Conservation (phyloP, 106 monocot genomes). For the Narthecium ossifragum region DNA sequence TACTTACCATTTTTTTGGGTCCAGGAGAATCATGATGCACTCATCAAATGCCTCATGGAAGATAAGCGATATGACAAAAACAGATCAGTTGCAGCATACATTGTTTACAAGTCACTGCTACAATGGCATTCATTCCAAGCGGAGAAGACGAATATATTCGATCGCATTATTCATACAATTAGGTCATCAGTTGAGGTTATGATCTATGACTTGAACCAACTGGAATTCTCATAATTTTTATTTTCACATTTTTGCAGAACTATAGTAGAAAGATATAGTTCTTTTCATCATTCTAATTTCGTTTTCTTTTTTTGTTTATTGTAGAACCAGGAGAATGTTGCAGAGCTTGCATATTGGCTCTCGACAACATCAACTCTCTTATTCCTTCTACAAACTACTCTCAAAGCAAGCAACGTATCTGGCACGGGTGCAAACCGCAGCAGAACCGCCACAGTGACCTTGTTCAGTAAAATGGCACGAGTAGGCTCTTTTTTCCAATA, state of each 20-base stretch:
- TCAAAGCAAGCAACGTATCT: slow-evolving; percentile 66
- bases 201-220: background rate
- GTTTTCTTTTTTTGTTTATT: background rate
- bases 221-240: background rate
- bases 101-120: slow-evolving; percentile 81
- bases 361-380: slow-evolving; percentile 80
- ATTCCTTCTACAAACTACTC: slow-evolving; percentile 77
- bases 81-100: slow-evolving; percentile 60
- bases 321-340: slow-evolving; percentile 59
- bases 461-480: slow-evolving; percentile 63
- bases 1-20: too few relatives aligned
- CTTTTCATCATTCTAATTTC: background rate
- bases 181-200: slow-evolving; percentile 74
- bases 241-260: background rate
- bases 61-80: slow-evolving; percentile 77
- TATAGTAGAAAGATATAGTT: background rate
- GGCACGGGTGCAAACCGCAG: slow-evolving; percentile 30
- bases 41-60: slow-evolving; percentile 79
- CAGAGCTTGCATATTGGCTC: slow-evolving; percentile 92
- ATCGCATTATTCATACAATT: slow-evolving; percentile 87
- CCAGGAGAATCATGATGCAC: slow-evolving; percentile 88
- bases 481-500: slow-evolving; percentile 22
- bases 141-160: slow-evolving; percentile 94
- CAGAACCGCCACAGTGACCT: slow-evolving; percentile 30
- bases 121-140: slow-evolving; percentile 98